Percentiles rank a stretch among this genome's conserved stretches.
Conservation (phyloP, 2,329 filamentous ascomycete genomes). For the Ophiocordyceps australis region DNA sequence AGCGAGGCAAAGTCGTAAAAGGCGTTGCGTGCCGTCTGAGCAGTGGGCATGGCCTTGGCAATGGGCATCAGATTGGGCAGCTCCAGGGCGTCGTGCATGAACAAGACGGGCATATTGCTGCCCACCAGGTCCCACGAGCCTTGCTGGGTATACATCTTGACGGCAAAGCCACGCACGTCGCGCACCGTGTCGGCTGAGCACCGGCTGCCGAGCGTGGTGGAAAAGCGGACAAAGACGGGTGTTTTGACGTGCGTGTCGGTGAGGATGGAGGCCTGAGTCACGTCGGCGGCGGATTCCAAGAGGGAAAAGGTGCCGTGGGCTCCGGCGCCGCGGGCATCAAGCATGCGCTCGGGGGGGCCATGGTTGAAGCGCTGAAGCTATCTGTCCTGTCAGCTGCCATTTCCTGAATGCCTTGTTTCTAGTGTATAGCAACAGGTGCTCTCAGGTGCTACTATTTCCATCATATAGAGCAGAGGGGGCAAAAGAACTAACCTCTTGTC, state of each 20-base stretch:
- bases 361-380: conserved; percentile 61
- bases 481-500: no score
- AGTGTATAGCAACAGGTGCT: no score
- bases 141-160: conserved; percentile 42
- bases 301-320: conserved; percentile 55
- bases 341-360: conserved; percentile 38
- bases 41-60: conserved; percentile 55
- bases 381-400: not conserved
- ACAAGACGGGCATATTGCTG: not conserved
- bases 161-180: conserved; percentile 66
- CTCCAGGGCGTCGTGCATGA: conserved; percentile 55
- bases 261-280: conserved; percentile 48
- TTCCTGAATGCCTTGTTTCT: conserved; percentile 47
- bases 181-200: conserved; percentile 67
- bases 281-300: conserved; percentile 45
- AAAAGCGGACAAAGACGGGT: conserved; percentile 38
- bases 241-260: conserved; percentile 32
- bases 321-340: conserved; percentile 52
- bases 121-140: not conserved
- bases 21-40: conserved; percentile 53
- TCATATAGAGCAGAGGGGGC: no score
- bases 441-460: no score
- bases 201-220: conserved; percentile 56
- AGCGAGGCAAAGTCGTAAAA: conserved; percentile 56
- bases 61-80: conserved; percentile 49